Base-by-base conservation (phyloP, 176 grass and related monocot genomes). In the Hyparrhenia diplandra region DNA sequence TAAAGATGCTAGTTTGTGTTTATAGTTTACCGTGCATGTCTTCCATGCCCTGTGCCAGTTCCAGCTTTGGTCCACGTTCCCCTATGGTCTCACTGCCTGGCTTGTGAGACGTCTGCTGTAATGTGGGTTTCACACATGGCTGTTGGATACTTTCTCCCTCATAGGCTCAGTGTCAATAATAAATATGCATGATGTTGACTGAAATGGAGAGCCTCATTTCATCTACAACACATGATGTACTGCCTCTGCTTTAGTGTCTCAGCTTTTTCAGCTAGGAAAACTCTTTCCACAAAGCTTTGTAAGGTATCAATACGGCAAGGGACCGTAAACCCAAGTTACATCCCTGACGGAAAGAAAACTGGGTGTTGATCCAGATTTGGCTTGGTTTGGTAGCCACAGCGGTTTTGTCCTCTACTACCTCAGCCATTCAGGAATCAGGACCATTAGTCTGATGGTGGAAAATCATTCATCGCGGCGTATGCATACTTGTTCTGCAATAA, bases 1-100 rank as follows among this genome's bases (percentile, higher is more conserved):
- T 90, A 86, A 88, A 88, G 79, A 75, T 84, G 86, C 75, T 92
- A 47, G 77, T 84, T 92, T 90, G 71, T 84, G 93, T 75, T 84
- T 89, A 41, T 85, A 77, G 29, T 80, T 87, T 73, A 73, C 74
- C 49, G 79, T 92, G 74, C 82, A 85, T 87, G 75, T 25, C 74
- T 92, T 92, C 75, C 70, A 69, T 79, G 77, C 37, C 62, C 45
- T 76, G 74, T 70, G 86, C 51, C 78, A 75, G 74, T 47, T 82
- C 86, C 90, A 80, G 86, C 83, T 92, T 89, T 92, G 86, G 83
- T 76, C 70, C 80, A 42, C 63, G 79, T 57, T 67, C 67, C 85
- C 76, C 57, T 78, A 20, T 76, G 75, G 90, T 85, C 80, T 88
- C 59, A 55, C 79, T 80, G 40, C 69, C 28, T 55, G 8, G n/a